Percentiles rank a stretch among this genome's conserved stretches.
phyloP scores from a whole-genome alignment of 1,284 basidiomycete species.

The Termitomyces sp. region DNA sequence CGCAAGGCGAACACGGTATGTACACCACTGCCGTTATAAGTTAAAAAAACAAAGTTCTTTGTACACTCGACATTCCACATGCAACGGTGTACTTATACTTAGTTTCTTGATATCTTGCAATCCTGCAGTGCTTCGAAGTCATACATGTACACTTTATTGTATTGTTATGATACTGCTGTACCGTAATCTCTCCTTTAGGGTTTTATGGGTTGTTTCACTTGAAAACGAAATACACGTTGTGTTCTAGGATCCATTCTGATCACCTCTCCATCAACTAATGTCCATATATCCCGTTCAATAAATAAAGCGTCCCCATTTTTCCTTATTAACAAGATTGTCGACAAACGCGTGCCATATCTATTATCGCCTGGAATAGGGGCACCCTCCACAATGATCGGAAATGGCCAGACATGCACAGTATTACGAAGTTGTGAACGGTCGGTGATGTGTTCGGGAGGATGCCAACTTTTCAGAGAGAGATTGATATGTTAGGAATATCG shows the following conservation, averaged over 20 bases:
- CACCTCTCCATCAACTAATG: slow-evolving; percentile 32
- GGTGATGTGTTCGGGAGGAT: slow-evolving; percentile 37
- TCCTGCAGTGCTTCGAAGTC: slow-evolving; percentile 4
- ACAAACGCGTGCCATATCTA: slow-evolving; percentile 65
- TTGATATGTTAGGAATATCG: slow-evolving; percentile 22
- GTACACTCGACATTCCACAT: not conserved
- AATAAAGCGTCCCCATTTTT: slow-evolving; percentile 58
- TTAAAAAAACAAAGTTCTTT: slow-evolving; percentile 25
- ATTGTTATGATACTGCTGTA: slow-evolving; percentile 12
- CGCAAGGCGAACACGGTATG: slow-evolving; percentile 43
- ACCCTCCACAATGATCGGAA: slow-evolving; percentile 27
- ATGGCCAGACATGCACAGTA: slow-evolving; percentile 56
- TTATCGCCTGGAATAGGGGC: slow-evolving; percentile 11
- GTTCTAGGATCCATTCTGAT: slow-evolving; percentile 35
- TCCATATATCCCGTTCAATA: slow-evolving; percentile 70
- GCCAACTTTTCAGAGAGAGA: slow-evolving; percentile 40
- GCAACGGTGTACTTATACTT: slow-evolving; percentile 4
- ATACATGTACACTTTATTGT: slow-evolving; percentile 5
- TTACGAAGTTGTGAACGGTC: slow-evolving; percentile 50
- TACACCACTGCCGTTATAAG: slow-evolving; percentile 52
- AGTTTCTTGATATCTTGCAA: slow-evolving; percentile 15
- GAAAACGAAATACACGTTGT: slow-evolving; percentile 51
- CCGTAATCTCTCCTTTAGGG: slow-evolving; percentile 6
- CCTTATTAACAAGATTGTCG: slow-evolving; percentile 65
- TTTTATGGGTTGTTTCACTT: slow-evolving; percentile 24